phyloP scores from a whole-genome alignment of 164 flowering plant genomes.

The Buxus sempervirens region DNA sequence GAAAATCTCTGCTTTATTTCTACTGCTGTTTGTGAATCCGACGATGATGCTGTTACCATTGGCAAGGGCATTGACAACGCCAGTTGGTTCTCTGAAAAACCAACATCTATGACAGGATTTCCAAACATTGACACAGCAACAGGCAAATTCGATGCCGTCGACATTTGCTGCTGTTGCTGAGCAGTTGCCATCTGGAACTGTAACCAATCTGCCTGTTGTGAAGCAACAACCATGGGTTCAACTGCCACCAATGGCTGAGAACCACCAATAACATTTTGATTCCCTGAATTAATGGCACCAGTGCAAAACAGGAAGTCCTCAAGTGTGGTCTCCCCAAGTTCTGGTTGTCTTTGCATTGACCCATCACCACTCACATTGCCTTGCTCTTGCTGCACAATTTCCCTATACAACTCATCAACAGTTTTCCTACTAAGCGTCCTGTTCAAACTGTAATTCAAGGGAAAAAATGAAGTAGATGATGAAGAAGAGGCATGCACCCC shows the following conservation, averaged over 20 bases:
- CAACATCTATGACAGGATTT: conserved; percentile 19
- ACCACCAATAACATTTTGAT: conserved; percentile 11
- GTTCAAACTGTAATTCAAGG: conserved; percentile 23
- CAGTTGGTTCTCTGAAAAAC: conserved; percentile 26
- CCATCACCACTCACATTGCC: conserved; percentile 5
- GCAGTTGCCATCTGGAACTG: conserved; percentile 26
- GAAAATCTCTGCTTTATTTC: conserved; percentile 30
- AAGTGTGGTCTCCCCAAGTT: conserved; percentile 24
- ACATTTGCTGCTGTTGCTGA: conserved; percentile 17
- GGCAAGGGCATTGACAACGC: conserved; percentile 21
- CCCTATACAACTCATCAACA: conserved; percentile 34
- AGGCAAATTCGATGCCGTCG: conserved; percentile 20
- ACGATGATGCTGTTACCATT: conserved; percentile 13
- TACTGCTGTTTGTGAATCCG: conserved; percentile 14
- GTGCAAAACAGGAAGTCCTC: conserved; percentile 35
- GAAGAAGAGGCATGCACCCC: conserved; percentile 13
- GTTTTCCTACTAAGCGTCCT: conserved; percentile 23
- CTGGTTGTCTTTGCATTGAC: conserved; percentile 11
- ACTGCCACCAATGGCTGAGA: conserved; percentile 17
- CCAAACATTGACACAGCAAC: conserved; percentile 22
- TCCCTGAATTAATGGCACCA: conserved; percentile 24
- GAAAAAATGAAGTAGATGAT: conserved; percentile 15
- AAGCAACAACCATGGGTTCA: conserved; percentile 22
- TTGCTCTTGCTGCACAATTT: conserved; percentile 24
- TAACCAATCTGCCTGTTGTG: conserved; percentile 31